Conservation (phyloP, 2,329 filamentous ascomycete species). For the Cladophialophora psammophila region DNA sequence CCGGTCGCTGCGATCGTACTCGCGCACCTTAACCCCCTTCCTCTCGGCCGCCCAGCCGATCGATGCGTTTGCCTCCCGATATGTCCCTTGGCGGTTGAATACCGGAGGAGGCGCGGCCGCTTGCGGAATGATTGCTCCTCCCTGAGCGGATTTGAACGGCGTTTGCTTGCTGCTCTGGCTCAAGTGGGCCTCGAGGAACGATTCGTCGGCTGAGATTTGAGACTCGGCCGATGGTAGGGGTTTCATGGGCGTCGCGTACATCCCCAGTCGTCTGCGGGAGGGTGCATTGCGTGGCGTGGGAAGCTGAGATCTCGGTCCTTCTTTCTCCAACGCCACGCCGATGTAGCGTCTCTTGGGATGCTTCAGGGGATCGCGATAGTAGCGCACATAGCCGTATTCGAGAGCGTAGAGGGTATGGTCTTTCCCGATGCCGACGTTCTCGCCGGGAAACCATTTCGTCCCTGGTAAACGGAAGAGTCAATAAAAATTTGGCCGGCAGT, state of each 20-base stretch:
- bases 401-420: constrained; percentile 95
- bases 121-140: constrained; percentile 37
- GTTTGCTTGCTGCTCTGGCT: constrained; percentile 23
- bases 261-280: constrained; percentile 76
- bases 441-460: constrained; percentile 91
- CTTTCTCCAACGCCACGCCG: constrained; percentile 85
- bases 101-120: constrained; percentile 40
- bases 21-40: constrained; percentile 62
- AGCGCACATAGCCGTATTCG: constrained; percentile 89
- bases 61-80: constrained; percentile 62
- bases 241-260: constrained; percentile 63
- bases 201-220: constrained; percentile 28
- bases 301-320: constrained; percentile 66
- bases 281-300: constrained; percentile 78
- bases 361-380: constrained; percentile 84
- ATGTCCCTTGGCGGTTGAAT: constrained; percentile 42
- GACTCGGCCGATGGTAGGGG: constrained; percentile 33
- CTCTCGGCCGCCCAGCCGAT: constrained; percentile 51
- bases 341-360: constrained; percentile 94
- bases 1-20: constrained; percentile 65
- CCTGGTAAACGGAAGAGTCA: constrained; percentile 53
- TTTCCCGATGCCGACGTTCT: constrained; percentile 93
- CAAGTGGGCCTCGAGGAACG: constrained; percentile 33
- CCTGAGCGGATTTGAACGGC: constrained; percentile 37
- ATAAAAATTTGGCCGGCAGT: background rate